phyloP scores from a whole-genome alignment of 1,284 basidiomycete genomes.

The Boletus sp. region DNA sequence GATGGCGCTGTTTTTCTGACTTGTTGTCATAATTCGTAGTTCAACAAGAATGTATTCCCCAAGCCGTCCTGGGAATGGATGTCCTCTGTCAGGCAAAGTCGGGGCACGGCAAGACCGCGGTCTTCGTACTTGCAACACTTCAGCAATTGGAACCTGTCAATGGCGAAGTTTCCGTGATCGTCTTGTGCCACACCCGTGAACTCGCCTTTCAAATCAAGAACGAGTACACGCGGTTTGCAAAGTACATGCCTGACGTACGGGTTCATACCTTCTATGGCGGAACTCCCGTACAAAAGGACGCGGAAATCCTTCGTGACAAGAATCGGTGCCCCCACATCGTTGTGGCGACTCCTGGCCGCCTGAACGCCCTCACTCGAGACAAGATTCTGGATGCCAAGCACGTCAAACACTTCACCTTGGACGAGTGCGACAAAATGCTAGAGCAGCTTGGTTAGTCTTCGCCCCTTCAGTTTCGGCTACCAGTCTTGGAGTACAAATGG shows the following conservation, averaged over 20 bases:
- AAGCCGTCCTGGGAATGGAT: constrained; percentile 99
- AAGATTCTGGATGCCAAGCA: constrained; percentile 90
- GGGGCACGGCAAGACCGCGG: constrained; percentile 99
- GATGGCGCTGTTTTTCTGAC: background rate
- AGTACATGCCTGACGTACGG: constrained; percentile 99
- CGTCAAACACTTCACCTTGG: constrained; percentile 98
- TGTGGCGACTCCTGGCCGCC: constrained; percentile 95
- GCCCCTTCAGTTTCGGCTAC: constrained; percentile 57
- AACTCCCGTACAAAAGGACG: constrained; percentile 91
- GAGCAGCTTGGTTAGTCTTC: constrained; percentile 98
- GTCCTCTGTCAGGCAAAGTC: constrained; percentile 99
- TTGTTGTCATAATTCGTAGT: constrained; percentile 48
- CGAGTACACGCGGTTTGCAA: constrained; percentile 98
- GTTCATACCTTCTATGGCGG: constrained; percentile 98
- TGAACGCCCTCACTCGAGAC: constrained; percentile 90
- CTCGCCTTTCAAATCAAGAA: constrained; percentile 99
- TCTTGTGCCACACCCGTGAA: constrained; percentile 99
- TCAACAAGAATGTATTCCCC: constrained; percentile 99
- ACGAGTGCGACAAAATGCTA: constrained; percentile 99
- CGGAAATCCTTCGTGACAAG: constrained; percentile 94
- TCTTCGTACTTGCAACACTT: constrained; percentile 96
- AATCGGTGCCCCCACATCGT: constrained; percentile 97
- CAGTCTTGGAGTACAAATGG: constrained; percentile 35
- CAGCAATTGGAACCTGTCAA: constrained; percentile 99
- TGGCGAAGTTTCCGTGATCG: constrained; percentile 96